These are phyloP conservation scores for Wallemia ichthyophaga DNA, from an alignment of 1,284 basidiomycete species.

Conservation along the genomic window DNA sequence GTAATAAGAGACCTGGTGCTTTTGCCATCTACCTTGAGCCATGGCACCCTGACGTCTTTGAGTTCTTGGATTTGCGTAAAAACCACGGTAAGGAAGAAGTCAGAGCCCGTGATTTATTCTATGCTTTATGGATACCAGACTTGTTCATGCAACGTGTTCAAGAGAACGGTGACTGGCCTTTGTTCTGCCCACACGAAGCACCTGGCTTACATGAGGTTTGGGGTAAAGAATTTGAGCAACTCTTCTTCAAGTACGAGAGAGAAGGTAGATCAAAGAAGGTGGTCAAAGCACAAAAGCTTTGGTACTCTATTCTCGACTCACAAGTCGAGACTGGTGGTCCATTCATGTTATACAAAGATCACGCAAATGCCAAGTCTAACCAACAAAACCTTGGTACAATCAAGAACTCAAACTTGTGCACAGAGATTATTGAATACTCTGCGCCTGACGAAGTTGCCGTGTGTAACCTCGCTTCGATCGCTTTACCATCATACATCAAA, in stretches of 20 bases:
- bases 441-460: constrained; percentile 94
- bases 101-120: constrained; percentile 89
- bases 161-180: constrained; percentile 60
- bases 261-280: constrained; percentile 67
- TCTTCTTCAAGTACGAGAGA: constrained; percentile 70
- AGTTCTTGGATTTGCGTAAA: constrained; percentile 92
- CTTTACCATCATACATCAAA: constrained; percentile 64
- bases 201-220: constrained; percentile 70
- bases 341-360: constrained; percentile 95
- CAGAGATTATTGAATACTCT: constrained; percentile 96
- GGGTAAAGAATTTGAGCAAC: constrained; percentile 64
- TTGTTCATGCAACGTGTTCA: constrained; percentile 95
- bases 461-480: constrained; percentile 93
- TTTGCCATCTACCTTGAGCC: constrained; percentile 90
- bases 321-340: constrained; percentile 96
- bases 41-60: constrained; percentile 93
- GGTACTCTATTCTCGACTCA: constrained; percentile 89
- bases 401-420: constrained; percentile 97
- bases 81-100: constrained; percentile 98
- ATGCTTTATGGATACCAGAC: constrained; percentile 92
- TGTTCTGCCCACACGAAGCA: constrained; percentile 95
- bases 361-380: constrained; percentile 74
- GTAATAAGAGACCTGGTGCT: constrained; percentile 96
- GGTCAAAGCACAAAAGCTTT: constrained; percentile 87
- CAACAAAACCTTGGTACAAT: constrained; percentile 97